Base-by-base conservation (phyloP, 2,329 filamentous ascomycete species). In the Metarhizium rileyi region DNA sequence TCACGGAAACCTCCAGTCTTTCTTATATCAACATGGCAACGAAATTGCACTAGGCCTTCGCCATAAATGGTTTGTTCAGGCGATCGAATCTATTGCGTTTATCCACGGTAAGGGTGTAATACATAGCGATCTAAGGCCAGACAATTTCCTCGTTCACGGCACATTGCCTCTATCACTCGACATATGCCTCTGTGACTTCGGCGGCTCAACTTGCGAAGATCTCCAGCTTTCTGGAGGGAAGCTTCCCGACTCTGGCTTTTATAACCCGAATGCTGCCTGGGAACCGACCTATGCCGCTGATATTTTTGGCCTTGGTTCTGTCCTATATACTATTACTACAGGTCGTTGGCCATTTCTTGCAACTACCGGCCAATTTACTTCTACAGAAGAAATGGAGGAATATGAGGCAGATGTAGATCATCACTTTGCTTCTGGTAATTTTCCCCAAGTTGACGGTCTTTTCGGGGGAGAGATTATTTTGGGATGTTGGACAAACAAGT, bases 121-220 rank as follows among this genome's bases (percentile, higher is more conserved):
- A 44, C 61, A 66, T 49, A 59, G 57, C 38, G 61, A 67, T 56
- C 55, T 66, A 28, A 60, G 59, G 38, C 61, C 61, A 18, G 55
- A 62, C 4, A 64, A 66, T 48, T 62, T 63, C 46, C 57, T 67
- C 28, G 54, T 67, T 22, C 56, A 67, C 49, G 54, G 59, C 9
- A 52, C 44, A 36, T 43, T 33, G 35, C 38, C 44, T n/a, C n/a
- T 16, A 27, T 44, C 46, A 14, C 27, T 52, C 16, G 58, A 66
- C 53, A 48, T 67, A 36, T 59, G 55, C 50, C 59, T 67, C 28
- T 64, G 58, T 52, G 63, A 65, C 53, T 66, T 64, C 53, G 57
- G 63, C 36, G 61, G 63, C 33, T 63, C 60, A 9, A 57, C 48
- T 47, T 64, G 56, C 53, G 58, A 58, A 36, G 58, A 63, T n/a